A percentile compares a stretch with the other conserved stretches of the same genome.
phyloP scores from a whole-genome alignment of 1,284 basidiomycete species.

The Rugosomyces carneus region DNA sequence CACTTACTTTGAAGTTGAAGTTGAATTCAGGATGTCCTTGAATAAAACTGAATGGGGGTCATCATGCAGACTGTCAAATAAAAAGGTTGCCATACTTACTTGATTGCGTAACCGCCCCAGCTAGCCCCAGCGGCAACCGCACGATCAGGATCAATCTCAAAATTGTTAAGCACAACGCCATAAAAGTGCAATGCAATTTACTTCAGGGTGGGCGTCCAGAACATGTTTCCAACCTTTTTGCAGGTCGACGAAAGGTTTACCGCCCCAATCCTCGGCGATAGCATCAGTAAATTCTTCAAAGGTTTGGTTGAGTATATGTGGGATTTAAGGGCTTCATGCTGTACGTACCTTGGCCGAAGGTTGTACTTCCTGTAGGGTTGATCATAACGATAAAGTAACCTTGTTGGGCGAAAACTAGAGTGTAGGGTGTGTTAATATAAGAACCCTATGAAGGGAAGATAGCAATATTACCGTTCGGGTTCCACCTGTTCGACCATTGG shows the following conservation, averaged over 20 bases:
- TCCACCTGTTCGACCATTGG: slow-evolving; percentile 84
- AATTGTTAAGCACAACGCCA: neutral
- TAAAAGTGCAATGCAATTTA: slow-evolving; percentile 19
- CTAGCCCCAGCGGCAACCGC: slow-evolving; percentile 79
- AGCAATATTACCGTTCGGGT: slow-evolving; percentile 76
- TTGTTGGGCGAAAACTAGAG: slow-evolving; percentile 67
- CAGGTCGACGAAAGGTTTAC: slow-evolving; percentile 80
- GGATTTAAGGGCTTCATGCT: neutral
- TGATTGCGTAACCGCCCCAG: slow-evolving; percentile 81
- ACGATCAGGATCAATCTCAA: slow-evolving; percentile 71
- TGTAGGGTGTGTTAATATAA: neutral
- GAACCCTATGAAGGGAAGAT: too few species aligned
- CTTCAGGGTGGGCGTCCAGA: slow-evolving; percentile 68
- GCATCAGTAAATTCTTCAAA: slow-evolving; percentile 76
- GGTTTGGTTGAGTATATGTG: neutral
- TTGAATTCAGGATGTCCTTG: slow-evolving; percentile 85
- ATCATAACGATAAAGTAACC: slow-evolving; percentile 83
- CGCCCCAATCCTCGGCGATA: slow-evolving; percentile 78
- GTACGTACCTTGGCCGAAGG: slow-evolving; percentile 72
- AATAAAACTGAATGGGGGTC: slow-evolving; percentile 66
- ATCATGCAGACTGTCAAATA: slow-evolving; percentile 1
- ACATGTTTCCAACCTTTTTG: slow-evolving; percentile 71
- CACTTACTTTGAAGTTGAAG: slow-evolving; percentile 69
- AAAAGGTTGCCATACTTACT: slow-evolving; percentile 42
- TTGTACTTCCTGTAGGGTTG: slow-evolving; percentile 87